These are phyloP conservation scores for Komagataella pastoris DNA, from an alignment of 805 yeast species.

Conservation along the genomic window DNA sequence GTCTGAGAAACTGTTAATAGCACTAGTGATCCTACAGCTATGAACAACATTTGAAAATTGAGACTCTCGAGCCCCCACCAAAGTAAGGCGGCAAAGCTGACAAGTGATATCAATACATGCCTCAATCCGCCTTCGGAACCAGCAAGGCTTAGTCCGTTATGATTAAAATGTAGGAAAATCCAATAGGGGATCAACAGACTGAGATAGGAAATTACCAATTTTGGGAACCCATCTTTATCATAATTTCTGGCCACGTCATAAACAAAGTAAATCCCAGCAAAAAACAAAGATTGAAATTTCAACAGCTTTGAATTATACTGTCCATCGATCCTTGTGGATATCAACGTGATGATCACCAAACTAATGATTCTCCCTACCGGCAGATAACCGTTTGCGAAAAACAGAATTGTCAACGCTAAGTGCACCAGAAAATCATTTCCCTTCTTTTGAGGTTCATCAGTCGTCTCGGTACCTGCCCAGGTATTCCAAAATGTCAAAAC, in stretches of 20 bases:
- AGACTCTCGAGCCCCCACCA: conserved; percentile 7
- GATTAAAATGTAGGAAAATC: not conserved
- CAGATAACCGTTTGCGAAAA: conserved; percentile 10
- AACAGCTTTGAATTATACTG: conserved; percentile 6
- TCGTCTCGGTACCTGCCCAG: not conserved
- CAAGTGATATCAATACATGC: not conserved
- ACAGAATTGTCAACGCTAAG: conserved; percentile 8
- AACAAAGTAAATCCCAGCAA: conserved; percentile 1
- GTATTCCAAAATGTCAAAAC: not conserved
- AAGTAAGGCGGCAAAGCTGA: conserved; percentile 5
- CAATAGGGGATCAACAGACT: conserved; percentile 1
- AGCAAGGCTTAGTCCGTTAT: not conserved
- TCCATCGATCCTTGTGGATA: conserved; percentile 5
- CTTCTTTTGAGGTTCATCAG: not conserved
- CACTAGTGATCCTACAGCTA: conserved; percentile 16
- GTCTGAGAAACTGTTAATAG: conserved; percentile 16
- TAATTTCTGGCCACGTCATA: not conserved
- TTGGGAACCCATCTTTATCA: conserved; percentile 3
- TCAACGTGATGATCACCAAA: conserved; percentile 10
- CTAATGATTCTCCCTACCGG: conserved; percentile 14
- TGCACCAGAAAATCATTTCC: not conserved
- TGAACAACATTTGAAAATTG: conserved; percentile 16
- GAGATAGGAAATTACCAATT: conserved; percentile 1
- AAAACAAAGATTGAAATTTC: conserved; percentile 2
- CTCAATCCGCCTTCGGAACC: conserved; percentile 1